phyloP scores from a whole-genome alignment of 352 stramenopile species.

The Phytophthora syringae region DNA sequence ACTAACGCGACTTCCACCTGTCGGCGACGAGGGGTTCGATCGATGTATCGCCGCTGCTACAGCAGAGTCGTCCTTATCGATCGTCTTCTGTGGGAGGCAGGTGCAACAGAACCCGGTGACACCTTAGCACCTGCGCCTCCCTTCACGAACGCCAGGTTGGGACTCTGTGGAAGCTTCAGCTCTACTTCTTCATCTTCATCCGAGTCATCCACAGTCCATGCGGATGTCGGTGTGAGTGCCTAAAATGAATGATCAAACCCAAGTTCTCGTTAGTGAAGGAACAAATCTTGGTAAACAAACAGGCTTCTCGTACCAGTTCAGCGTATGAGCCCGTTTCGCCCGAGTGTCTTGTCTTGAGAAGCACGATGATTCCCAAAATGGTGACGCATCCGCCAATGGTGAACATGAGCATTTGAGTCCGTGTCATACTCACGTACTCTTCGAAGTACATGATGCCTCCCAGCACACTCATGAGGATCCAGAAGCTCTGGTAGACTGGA shows the following conservation, averaged over 20 bases:
- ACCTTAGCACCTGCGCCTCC: conserved; percentile 24
- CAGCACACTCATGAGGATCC: conserved; percentile 91
- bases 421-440: conserved; percentile 89
- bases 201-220: conserved; percentile 82
- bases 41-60: conserved; percentile 32
- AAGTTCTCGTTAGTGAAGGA: background rate
- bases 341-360: conserved; percentile 68
- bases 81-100: conserved; percentile 20
- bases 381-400: conserved; percentile 75
- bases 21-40: conserved; percentile 26
- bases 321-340: conserved; percentile 58
- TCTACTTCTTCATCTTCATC: conserved; percentile 84
- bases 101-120: conserved; percentile 18
- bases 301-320: conserved; percentile 61
- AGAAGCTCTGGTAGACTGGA: conserved; percentile 93
- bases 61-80: conserved; percentile 18
- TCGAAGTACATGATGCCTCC: conserved; percentile 94
- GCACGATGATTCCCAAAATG: conserved; percentile 79
- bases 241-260: conserved; percentile 26
- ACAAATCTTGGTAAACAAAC: background rate
- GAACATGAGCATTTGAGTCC: conserved; percentile 82
- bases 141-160: conserved; percentile 19
- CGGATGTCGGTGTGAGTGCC: conserved; percentile 78
- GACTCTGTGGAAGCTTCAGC: conserved; percentile 60
- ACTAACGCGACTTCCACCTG: conserved; percentile 25